Base-by-base conservation (phyloP, 2,329 filamentous ascomycete genomes). In the Microcyclosporella mali region DNA sequence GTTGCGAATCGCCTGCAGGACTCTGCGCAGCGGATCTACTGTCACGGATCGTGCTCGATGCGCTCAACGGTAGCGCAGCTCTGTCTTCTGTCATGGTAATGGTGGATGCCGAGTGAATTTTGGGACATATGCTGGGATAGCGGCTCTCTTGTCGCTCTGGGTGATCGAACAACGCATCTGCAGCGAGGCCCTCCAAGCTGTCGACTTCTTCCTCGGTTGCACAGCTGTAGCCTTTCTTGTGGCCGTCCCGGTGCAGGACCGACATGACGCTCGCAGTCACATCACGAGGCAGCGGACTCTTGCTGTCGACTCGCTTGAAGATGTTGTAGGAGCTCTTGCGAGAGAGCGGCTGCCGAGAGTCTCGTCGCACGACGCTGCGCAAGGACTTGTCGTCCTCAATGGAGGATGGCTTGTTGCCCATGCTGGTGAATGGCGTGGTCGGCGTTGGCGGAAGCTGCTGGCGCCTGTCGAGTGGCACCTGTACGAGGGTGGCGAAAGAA, bases 241-340 rank as follows among this genome's bases (percentile, higher is more conserved):
- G 46, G 11, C 41, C 41, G 36, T 51, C 40, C 18, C 43, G 50
- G 29, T 52, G 42, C 25, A 52, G 25, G 18, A 52, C 42, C 16
- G 51, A 54, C 51, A 54, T 54, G 44, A 56, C 52, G 16, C 51
- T 54, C 34, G 51, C 42, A 17, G 45, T 56, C 32, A 51, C 41
- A 35, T 56, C 49, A 17, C 51, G 42, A 12, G 52, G 49, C 41
- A 57, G 39, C 8, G 54, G 54, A 25, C 49, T 53, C 33, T 49
- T 51, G 35, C 47, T 53, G 37, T 60, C 57, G 29, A 58, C 45
- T 14, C 56, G 54, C 46, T 56, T 60, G 56, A 60, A 57, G n/a
- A 61, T 44, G 37, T 59, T 59, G 39, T 50, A 53, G 1, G 59
- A 61, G 47, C 57, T 55, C 44, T 57, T 59, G 34, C 59, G 54